Base-by-base conservation (phyloP, 164 flowering plant species). In the Brasenia schreberi region DNA sequence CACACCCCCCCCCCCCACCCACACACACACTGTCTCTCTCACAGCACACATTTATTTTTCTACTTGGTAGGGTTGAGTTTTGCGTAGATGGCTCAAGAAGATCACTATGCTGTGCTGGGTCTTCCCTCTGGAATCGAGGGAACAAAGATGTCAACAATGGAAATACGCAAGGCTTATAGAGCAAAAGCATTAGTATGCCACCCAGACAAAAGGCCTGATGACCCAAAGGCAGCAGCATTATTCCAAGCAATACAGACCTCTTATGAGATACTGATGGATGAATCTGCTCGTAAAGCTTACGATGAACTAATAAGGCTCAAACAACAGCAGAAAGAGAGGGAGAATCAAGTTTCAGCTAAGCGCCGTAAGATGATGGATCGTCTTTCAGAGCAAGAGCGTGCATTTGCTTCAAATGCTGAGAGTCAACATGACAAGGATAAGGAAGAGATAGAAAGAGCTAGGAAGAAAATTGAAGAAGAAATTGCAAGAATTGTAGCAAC, bases 111-210 rank as follows among this genome's bases (percentile, higher is more conserved):
- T 2, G 71, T 88, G 65, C 69, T 95, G 19, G 97, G 97, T 45
- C 77, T 92, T 43, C 89, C 94, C 0, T 85, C 97, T 0, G 99
- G 97, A 0, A 92, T 87, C 66, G 91, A 92, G 66, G 96, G 96
- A 0, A 78, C 92, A 7, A 84, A 85, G 62, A 82, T 95, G 4
- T 69, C 82, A 0, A 81, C 76, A 3, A 74, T 83, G 27, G 97
- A 88, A 65, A 95, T 92, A 11, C 53, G 75, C 6, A 88, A 85
- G 69, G 99, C 90, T 0, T 95, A 92, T 70, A 77, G 75, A 19
- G 44, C n/a, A 1, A 89, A 87, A 70, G 96, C 97, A 27, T 73
- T 85, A 27, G 82, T 76, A 63, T 69, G 81, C 18, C 99, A 92
- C 67, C 99, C 97, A 0, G 97, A 95, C 65, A 95, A 95, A 71